A percentile compares a stretch with the other conserved stretches of the same genome.
phyloP scores from a whole-genome alignment of 2,329 filamentous ascomycete genomes.

The Colletotrichum liriopes region DNA sequence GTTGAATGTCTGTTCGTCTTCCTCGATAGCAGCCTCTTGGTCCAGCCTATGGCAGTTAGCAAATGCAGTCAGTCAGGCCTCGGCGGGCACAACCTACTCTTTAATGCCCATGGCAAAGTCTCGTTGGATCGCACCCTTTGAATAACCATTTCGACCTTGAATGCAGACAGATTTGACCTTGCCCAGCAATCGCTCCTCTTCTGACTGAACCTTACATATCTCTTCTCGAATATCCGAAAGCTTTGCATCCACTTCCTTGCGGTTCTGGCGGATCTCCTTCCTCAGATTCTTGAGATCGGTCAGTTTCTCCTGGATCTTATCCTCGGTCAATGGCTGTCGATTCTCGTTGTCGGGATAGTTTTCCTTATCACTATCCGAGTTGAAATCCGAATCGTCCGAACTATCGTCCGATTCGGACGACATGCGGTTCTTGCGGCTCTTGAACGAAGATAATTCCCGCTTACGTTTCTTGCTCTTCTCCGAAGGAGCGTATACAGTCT shows the following conservation, averaged over 20 bases:
- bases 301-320: constrained; percentile 25
- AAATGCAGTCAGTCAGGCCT: constrained; percentile 55
- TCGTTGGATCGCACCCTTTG: constrained; percentile 49
- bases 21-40: constrained; percentile 35
- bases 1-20: constrained; percentile 29
- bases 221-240: constrained; percentile 15
- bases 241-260: constrained; percentile 41
- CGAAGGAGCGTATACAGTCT: constrained; percentile 45
- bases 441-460: constrained; percentile 18
- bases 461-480: constrained; percentile 46
- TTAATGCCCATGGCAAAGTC: constrained; percentile 55
- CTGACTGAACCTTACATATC: constrained; percentile 28
- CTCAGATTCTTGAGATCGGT: constrained; percentile 37
- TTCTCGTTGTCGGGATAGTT: constrained; percentile 16
- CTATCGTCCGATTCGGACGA: constrained; percentile 39
- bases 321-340: constrained; percentile 22
- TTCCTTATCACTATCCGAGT: constrained; percentile 37
- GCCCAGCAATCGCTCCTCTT: constrained; percentile 40
- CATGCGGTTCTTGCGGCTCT: constrained; percentile 36
- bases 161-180: constrained; percentile 59
- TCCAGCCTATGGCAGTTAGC: constrained; percentile 28
- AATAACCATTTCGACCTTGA: constrained; percentile 69
- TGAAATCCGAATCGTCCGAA: constrained; percentile 44
- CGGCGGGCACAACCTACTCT: constrained; percentile 57
- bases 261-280: constrained; percentile 42